Evolutionary conservation across 805 yeast species (phyloP).

Genomic region (Schwanniomyces occidentalis): DNA sequence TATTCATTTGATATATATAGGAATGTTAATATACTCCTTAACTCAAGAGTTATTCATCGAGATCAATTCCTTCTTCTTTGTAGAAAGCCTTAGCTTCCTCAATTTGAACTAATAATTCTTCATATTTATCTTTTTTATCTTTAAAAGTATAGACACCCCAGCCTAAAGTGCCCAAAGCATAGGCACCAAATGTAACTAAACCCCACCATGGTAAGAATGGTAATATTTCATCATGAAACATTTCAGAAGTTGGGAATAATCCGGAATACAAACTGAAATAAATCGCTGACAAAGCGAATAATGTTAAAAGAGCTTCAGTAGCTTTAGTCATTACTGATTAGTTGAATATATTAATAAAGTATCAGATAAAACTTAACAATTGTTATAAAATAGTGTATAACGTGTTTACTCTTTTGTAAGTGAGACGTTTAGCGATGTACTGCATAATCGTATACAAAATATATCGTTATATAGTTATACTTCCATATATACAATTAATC

Average conservation of each 20-base stretch:
- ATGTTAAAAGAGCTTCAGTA: slow-evolving; percentile 53
- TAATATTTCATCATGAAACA: slow-evolving; percentile 51
- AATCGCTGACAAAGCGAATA: slow-evolving; percentile 48
- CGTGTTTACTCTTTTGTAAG: too few species aligned
- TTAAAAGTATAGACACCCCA: slow-evolving; percentile 68
- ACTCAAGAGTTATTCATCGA: slow-evolving; percentile 34
- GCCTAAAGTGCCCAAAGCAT: slow-evolving; percentile 67
- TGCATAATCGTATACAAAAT: too few species aligned
- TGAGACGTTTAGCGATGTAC: too few species aligned
- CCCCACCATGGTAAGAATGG: slow-evolving; percentile 75
- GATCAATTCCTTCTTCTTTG: slow-evolving; percentile 54
- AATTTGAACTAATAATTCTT: slow-evolving; percentile 58
- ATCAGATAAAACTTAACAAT: too few species aligned
- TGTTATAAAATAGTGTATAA: too few species aligned
- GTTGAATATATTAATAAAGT: too few species aligned
- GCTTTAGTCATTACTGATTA: slow-evolving; percentile 75
- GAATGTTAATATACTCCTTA: too few species aligned
- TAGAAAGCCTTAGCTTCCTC: slow-evolving; percentile 63
- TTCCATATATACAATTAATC: too few species aligned
- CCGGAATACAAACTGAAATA: slow-evolving; percentile 55
- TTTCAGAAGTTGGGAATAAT: slow-evolving; percentile 53
- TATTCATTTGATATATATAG: slow-evolving; percentile 1
- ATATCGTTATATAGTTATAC: too few species aligned
- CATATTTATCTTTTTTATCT: slow-evolving; percentile 67
- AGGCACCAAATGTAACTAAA: slow-evolving; percentile 66